Evolutionary conservation across 768 basidiomycete genomes (phyloP).

Genomic region (Auricularia sp.): DNA sequence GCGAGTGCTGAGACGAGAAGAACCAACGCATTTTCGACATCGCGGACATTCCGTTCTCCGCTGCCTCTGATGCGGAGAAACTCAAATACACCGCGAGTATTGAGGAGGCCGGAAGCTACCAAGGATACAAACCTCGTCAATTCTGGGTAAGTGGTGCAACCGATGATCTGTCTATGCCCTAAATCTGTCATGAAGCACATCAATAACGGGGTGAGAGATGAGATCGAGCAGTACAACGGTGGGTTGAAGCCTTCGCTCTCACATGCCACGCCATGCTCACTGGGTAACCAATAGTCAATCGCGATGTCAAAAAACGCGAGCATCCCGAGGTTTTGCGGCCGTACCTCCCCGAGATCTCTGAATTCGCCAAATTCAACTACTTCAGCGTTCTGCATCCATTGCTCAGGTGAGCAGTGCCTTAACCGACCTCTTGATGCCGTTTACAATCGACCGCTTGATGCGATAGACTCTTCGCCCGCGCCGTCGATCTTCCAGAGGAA

Average conservation of each 20-base stretch:
- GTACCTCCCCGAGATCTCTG: neutral
- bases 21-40: slow-evolving; percentile 39
- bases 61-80: slow-evolving; percentile 34
- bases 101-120: slow-evolving; percentile 37
- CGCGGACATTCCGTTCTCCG: slow-evolving; percentile 33
- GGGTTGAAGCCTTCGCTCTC: neutral
- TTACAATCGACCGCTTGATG: neutral
- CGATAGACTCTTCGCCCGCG: neutral
- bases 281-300: neutral
- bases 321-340: neutral
- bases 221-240: slow-evolving; percentile 37
- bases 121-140: slow-evolving; percentile 45
- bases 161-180: too few relatives aligned
- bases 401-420: neutral
- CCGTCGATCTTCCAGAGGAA: neutral
- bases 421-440: neutral
- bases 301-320: neutral
- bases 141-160: slow-evolving; percentile 34
- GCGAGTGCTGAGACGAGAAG: slow-evolving; percentile 12
- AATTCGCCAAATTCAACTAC: neutral
- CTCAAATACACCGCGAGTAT: slow-evolving; percentile 27
- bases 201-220: slow-evolving; percentile 31
- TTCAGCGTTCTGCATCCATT: neutral
- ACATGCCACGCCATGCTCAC: neutral
- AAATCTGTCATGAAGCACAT: slow-evolving; percentile 22